These are phyloP conservation scores for Floccularia luteovirens DNA, from an alignment of 768 basidiomycete genomes.

Conservation along the genomic window DNA sequence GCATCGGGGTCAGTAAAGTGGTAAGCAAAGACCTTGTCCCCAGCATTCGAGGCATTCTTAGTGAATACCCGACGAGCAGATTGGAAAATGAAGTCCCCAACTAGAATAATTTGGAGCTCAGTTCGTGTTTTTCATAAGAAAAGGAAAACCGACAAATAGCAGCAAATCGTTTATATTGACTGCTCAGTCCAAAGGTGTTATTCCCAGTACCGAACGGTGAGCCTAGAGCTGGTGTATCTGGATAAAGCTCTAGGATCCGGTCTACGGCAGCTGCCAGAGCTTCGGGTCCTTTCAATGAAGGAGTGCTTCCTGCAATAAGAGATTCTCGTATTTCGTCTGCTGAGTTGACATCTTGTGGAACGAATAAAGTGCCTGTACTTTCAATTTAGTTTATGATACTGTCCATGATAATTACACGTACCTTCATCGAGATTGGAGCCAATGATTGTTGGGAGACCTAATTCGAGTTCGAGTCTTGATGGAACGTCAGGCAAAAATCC, in stretches of 20 bases:
- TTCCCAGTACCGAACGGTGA: constrained; percentile 39
- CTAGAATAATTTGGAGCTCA: constrained; percentile 6
- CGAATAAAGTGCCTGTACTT: constrained; percentile 27
- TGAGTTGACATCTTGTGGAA: constrained; percentile 14
- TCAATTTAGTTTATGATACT: not conserved
- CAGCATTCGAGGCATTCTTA: constrained; percentile 2
- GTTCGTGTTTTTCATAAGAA: not conserved
- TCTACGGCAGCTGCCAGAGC: constrained; percentile 14
- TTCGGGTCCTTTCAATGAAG: constrained; percentile 15
- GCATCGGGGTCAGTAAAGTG: constrained; percentile 11
- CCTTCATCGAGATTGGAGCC: constrained; percentile 41
- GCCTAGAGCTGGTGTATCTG: constrained; percentile 30
- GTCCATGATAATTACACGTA: too few relatives aligned
- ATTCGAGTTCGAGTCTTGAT: constrained; percentile 20
- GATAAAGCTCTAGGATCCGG: constrained; percentile 28
- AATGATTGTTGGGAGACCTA: constrained; percentile 34
- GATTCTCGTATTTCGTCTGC: constrained; percentile 14
- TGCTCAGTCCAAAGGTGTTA: constrained; percentile 30
- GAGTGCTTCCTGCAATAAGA: constrained; percentile 19
- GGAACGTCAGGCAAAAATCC: constrained; percentile 31
- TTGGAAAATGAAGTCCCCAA: constrained; percentile 16
- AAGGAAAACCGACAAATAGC: constrained; percentile 11
- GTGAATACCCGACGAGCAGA: constrained; percentile 7
- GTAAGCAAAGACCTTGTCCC: constrained; percentile 7
- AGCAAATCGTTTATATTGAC: constrained; percentile 22